Evolutionary conservation across 2,329 filamentous ascomycete genomes (phyloP).

Genomic region (Microthyrium microscopicum): DNA sequence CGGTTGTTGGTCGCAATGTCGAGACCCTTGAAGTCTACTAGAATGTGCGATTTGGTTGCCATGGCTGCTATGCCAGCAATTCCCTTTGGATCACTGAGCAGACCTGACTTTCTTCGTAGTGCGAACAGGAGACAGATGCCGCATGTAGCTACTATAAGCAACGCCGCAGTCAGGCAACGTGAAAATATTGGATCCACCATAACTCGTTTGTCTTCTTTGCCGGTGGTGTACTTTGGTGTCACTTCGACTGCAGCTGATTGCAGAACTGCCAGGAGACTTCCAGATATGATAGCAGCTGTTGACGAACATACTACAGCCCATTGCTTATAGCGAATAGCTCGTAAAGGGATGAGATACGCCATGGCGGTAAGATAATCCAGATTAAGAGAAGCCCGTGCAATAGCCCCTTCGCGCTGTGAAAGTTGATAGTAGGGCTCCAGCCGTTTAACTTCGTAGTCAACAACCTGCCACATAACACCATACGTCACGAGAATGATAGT

Average conservation of each 20-base stretch:
- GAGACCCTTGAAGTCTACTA: constrained; percentile 57
- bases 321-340: constrained; percentile 44
- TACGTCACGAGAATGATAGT: constrained; percentile 31
- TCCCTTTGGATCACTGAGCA: constrained; percentile 52
- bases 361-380: constrained; percentile 58
- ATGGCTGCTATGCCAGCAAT: constrained; percentile 61
- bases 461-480: constrained; percentile 32
- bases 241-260: constrained; percentile 46
- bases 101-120: constrained; percentile 46
- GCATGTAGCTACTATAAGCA: constrained; percentile 41
- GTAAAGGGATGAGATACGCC: constrained; percentile 47
- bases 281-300: constrained; percentile 45
- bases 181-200: constrained; percentile 42
- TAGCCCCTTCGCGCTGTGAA: constrained; percentile 20
- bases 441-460: constrained; percentile 34
- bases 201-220: constrained; percentile 37
- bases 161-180: constrained; percentile 39
- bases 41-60: constrained; percentile 56
- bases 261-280: constrained; percentile 52
- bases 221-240: constrained; percentile 32
- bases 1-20: constrained; percentile 49
- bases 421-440: constrained; percentile 32
- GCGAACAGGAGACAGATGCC: constrained; percentile 43
- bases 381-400: constrained; percentile 41
- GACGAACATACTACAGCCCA: constrained; percentile 54